Evolutionary conservation across 2,329 filamentous ascomycete genomes (phyloP).

Genomic region (Xylariaceae sp.): DNA sequence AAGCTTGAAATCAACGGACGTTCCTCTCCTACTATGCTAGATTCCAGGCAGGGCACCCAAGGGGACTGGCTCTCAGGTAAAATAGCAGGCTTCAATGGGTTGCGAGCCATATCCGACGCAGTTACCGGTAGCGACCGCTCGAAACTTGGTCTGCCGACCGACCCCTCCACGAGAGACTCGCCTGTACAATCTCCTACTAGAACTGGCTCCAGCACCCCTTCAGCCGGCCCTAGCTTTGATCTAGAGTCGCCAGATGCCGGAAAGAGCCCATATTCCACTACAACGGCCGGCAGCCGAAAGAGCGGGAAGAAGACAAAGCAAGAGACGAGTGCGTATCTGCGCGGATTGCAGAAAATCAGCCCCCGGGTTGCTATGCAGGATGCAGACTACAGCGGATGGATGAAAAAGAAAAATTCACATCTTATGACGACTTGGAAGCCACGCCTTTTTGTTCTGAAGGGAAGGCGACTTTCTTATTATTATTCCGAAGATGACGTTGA

Average conservation of each 20-base stretch:
- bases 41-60: conserved; percentile 43
- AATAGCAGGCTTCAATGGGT: conserved; percentile 55
- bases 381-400: conserved; percentile 96
- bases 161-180: conserved; percentile 50
- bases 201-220: conserved; percentile 71
- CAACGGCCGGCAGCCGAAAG: conserved; percentile 46
- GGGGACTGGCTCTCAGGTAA: conserved; percentile 54
- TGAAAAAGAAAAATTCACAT: conserved; percentile 98
- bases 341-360: conserved; percentile 74
- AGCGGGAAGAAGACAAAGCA: conserved; percentile 74
- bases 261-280: conserved; percentile 50
- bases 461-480: conserved; percentile 88
- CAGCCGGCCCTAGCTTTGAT: conserved; percentile 66
- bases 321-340: conserved; percentile 88
- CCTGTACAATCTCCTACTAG: conserved; percentile 62
- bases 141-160: conserved; percentile 48
- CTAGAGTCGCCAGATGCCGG: conserved; percentile 67
- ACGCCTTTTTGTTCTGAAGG: conserved; percentile 89
- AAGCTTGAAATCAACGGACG: conserved; percentile 49
- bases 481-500: conserved; percentile 89
- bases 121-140: conserved; percentile 51
- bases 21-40: conserved; percentile 43
- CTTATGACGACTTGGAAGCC: conserved; percentile 98
- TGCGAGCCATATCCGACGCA: conserved; percentile 82
- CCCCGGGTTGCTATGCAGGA: conserved; percentile 79